Base-by-base conservation (phyloP, 1,284 basidiomycete species). In the Mrakiaceae sp. region DNA sequence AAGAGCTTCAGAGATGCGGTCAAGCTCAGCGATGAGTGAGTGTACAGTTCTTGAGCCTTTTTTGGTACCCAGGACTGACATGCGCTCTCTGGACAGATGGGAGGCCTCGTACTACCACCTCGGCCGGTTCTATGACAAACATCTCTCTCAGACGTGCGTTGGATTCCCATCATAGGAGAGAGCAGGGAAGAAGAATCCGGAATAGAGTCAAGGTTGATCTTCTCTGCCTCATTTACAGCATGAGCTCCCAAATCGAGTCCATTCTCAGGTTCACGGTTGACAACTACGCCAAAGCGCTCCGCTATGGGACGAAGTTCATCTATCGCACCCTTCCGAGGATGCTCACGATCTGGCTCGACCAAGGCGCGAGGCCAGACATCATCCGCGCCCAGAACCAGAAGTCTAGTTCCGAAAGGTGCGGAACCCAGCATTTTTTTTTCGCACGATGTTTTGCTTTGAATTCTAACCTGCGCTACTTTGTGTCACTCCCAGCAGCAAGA, bases 251-350 rank as follows among this genome's bases (percentile, higher is more conserved):
- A 3, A 8, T 14, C 43, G 9, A 43, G 5, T 55, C 42, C n/a
- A 5, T 16, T 56, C n/a, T 7, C 69, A 2, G 67, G 64, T 44
- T 67, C 64, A 90, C 83, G 7, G 80, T 88, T 70, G 81, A 81
- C 68, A 81, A 85, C 60, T 97, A 88, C 71, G 79, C 83, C 4
- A 84, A 82, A 68, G 88, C 93, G 0, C 84, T 95, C 63, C 80
- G 81, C 70, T 79, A 82, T 70, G 96, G 96, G 10, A 92, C 93
- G 56, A 98, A 98, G 79, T 98, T 88, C 75, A 88, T 97, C 59
- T 98, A 95, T 75, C 94, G 97, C 74, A 94, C 92, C 0, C 84
- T 98, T 70, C 95, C 96, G 0, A 84, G 96, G 49, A 81, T 98
- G 68, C 81, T 98, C 11, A 98, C 94, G 0, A 83, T 99, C 54